Percentiles rank a stretch among this genome's conserved stretches.
Evolutionary conservation across 768 basidiomycete genomes (phyloP).

Genomic region (Xerocomus spinulosus): DNA sequence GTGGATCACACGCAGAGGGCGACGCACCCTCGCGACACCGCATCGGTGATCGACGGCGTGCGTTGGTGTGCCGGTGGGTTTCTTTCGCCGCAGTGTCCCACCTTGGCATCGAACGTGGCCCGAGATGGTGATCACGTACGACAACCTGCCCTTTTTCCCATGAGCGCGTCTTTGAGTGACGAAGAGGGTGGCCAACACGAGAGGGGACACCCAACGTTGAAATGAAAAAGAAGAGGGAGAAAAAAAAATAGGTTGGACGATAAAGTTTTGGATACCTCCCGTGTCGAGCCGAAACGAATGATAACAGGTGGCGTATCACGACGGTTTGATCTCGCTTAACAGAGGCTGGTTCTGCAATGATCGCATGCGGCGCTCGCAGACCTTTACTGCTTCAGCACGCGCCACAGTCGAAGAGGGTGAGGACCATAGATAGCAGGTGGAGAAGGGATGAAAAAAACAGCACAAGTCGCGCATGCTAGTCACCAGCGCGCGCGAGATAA

Average conservation of each 20-base stretch:
- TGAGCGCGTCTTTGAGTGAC: too few species aligned
- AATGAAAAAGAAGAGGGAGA: too few species aligned
- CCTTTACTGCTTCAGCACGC: neutral
- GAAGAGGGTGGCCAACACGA: too few species aligned
- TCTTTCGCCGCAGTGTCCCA: too few species aligned
- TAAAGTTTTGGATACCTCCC: neutral
- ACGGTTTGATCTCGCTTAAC: neutral
- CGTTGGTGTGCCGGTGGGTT: too few species aligned
- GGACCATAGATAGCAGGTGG: conserved; percentile 1
- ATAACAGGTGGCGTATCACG: neutral
- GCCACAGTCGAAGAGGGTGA: conserved; percentile 6
- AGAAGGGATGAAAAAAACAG: neutral
- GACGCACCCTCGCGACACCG: too few species aligned
- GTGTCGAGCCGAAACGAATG: conserved; percentile 1
- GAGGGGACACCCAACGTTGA: too few species aligned
- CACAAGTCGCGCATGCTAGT: conserved; percentile 8
- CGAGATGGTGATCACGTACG: too few species aligned
- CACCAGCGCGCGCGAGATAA: neutral
- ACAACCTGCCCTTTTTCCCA: too few species aligned
- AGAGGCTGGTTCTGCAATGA: neutral
- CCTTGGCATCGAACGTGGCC: too few species aligned
- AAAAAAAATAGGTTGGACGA: too few species aligned
- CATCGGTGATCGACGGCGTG: too few species aligned
- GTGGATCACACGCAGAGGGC: neutral
- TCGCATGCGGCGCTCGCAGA: neutral